phyloP scores from a whole-genome alignment of 2,329 filamentous ascomycete species.

The Metarhizium guizhouense region DNA sequence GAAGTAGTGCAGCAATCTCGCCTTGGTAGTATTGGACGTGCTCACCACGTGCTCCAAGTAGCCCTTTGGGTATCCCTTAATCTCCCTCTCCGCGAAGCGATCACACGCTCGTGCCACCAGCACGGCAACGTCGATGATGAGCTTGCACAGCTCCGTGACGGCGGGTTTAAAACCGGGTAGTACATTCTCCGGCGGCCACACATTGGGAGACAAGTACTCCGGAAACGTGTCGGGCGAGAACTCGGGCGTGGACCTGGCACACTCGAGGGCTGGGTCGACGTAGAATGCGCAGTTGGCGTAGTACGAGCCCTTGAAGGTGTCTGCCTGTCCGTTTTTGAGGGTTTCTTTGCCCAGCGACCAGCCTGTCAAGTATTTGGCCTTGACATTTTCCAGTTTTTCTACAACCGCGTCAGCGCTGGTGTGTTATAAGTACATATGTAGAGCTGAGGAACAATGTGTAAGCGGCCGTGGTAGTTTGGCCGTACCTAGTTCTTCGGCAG shows the following conservation, averaged over 20 bases:
- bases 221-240: conserved; percentile 59
- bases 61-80: conserved; percentile 63
- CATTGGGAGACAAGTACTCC: conserved; percentile 82
- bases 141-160: conserved; percentile 65
- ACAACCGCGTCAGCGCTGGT: conserved; percentile 1
- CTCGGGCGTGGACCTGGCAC: conserved; percentile 48
- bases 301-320: conserved; percentile 75
- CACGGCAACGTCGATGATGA: conserved; percentile 85
- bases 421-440: background rate
- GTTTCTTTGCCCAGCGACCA: conserved; percentile 81
- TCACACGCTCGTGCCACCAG: conserved; percentile 89
- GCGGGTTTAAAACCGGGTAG: conserved; percentile 68
- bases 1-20: conserved; percentile 87
- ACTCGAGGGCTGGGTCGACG: conserved; percentile 52
- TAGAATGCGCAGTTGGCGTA: conserved; percentile 80
- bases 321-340: conserved; percentile 66
- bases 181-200: conserved; percentile 66
- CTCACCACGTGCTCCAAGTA: conserved; percentile 84
- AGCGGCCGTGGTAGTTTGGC: background rate
- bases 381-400: conserved; percentile 49
- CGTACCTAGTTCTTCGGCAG: conserved; percentile 60
- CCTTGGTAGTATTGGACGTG: conserved; percentile 82
- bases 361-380: conserved; percentile 57
- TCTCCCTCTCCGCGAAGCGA: conserved; percentile 69
- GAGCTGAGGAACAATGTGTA: background rate